phyloP scores from a whole-genome alignment of 2,329 filamentous ascomycete genomes.

The Fusarium succisae region DNA sequence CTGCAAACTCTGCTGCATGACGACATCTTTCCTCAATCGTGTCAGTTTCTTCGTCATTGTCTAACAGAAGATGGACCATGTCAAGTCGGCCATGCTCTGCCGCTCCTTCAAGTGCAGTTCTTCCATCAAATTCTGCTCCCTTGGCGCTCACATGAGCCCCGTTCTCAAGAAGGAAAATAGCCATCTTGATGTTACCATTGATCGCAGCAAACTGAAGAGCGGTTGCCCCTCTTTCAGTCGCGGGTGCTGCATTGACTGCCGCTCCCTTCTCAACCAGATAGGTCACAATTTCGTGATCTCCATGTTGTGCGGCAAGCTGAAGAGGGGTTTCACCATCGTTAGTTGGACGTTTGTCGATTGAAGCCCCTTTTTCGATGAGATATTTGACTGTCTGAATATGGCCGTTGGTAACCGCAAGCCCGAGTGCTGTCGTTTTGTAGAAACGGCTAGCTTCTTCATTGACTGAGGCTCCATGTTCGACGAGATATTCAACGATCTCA shows the following conservation, averaged over 20 bases:
- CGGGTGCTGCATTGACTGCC: background rate
- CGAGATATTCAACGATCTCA: fast-evolving
- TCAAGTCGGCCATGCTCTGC: constrained; percentile 11
- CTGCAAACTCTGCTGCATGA: background rate
- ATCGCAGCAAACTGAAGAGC: background rate
- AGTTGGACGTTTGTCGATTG: fast-evolving
- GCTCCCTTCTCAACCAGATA: fast-evolving
- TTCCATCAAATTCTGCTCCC: fast-evolving
- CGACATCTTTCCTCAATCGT: background rate
- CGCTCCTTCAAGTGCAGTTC: background rate
- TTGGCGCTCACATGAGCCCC: background rate
- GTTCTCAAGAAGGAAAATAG: background rate
- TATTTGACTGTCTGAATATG: fast-evolving
- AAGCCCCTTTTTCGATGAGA: background rate
- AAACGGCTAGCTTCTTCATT: fast-evolving
- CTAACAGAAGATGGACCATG: constrained; percentile 5
- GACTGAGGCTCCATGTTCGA: background rate
- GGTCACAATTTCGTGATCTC: constrained; percentile 14
- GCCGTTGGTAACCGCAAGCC: fast-evolving
- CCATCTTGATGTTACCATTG: background rate
- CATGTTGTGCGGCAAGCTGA: background rate
- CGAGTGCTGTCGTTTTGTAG: fast-evolving
- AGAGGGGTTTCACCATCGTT: fast-evolving
- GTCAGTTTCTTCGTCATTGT: constrained; percentile 1
- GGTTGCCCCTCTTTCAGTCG: fast-evolving